Evolutionary conservation across 2,329 filamentous ascomycete genomes (phyloP), one percentile per base, ranked within the genome.

Genomic region (Beauveria sp.): DNA sequence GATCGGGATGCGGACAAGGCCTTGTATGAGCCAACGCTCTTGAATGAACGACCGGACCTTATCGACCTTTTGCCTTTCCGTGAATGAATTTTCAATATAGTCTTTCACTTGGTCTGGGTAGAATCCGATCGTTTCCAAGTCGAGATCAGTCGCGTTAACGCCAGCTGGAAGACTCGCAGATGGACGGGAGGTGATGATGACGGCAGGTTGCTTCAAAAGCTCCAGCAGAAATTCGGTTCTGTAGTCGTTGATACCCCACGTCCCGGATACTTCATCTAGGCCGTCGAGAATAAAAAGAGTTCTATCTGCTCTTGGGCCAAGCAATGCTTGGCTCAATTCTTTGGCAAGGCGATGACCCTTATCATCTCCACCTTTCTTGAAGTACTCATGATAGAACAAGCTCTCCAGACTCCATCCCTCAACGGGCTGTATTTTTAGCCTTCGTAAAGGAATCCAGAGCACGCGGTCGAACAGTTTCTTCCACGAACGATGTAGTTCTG

Each of bases 281-380:
- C 77, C 77, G 64, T 79, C 77, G 14, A 79, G 70, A 16, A 78
- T 50, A 51, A 77, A 76, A 1, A 79, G 66, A 20, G 70, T 75
- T 55, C 58, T 68, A 22, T 8, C n/a, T 45, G 34, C 28, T 38
- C 3, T 58, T 59, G 28, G 28, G 28, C 9, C 7, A 3, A 2
- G 28, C 28, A 30, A 30, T 30, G 9, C 28, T 10, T 30, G 28
- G 9, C 9, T 30, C 9, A 30, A 30, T 10, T 20, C 3, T 7
- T n/a, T 8, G 54, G 12, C 20, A 59, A 66, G 28, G 8, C 28
- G 28, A 1, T 10, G 28, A 1, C 28, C 28, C 9, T 30, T 10
- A 30, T 30, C 28, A 2, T 30, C 28, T 30, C 28, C 28, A 1
- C 8, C 28, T 10, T 63, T 45, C 6, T 20, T 42, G 40, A 73